Evolutionary conservation across 768 basidiomycete genomes (phyloP).

Genomic region (Hygrocybe punicea): DNA sequence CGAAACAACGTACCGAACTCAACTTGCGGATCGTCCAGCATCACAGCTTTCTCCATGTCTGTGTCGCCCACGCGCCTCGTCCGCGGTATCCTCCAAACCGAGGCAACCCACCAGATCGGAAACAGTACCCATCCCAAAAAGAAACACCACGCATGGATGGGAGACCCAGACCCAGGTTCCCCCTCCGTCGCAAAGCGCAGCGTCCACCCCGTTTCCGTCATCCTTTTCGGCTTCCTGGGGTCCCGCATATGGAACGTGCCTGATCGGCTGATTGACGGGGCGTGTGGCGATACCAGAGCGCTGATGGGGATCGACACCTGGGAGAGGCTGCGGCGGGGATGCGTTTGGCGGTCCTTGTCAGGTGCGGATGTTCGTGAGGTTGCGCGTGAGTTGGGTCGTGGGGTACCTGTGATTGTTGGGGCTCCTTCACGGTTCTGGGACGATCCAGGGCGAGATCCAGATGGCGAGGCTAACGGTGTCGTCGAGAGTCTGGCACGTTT

Average conservation of each 20-base stretch:
- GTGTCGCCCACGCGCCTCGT: conserved; percentile 61
- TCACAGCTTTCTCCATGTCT: conserved; percentile 61
- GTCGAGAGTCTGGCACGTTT: conserved; percentile 64
- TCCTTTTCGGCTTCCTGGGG: conserved; percentile 60
- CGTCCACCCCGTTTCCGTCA: conserved; percentile 60
- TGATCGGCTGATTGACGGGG: conserved; percentile 62
- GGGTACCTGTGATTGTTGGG: conserved; percentile 7
- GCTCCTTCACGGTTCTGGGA: conserved; percentile 29
- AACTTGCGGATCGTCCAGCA: conserved; percentile 75
- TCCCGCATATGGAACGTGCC: conserved; percentile 77
- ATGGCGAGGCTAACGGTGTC: conserved; percentile 35
- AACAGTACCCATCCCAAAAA: conserved; percentile 68
- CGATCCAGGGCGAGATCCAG: conserved; percentile 42
- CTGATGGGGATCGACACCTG: conserved; percentile 76
- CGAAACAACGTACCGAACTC: conserved; percentile 58
- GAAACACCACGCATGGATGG: conserved; percentile 74
- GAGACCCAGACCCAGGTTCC: conserved; percentile 40
- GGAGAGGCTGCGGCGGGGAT: conserved; percentile 52
- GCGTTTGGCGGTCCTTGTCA: conserved; percentile 23
- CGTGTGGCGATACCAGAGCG: conserved; percentile 73
- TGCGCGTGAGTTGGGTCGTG: conserved; percentile 32
- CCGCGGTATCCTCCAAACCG: conserved; percentile 50
- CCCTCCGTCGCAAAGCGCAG: conserved; percentile 44
- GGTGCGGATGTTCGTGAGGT: conserved; percentile 34
- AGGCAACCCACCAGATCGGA: conserved; percentile 64